Base-by-base conservation (phyloP, 257 asterid species). In the Fraxinus excelsior region DNA sequence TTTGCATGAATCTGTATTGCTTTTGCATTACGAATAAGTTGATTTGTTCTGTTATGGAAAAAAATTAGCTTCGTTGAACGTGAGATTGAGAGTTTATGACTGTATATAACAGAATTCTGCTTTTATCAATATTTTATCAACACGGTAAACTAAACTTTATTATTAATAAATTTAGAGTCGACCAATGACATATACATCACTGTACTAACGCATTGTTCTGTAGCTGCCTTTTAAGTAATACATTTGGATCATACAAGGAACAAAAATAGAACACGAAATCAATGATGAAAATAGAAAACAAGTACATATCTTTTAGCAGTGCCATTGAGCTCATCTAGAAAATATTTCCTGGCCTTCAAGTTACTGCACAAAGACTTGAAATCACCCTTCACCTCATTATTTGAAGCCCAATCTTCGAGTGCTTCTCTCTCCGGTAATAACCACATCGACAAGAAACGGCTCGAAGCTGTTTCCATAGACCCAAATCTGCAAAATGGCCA, bases 391-490 rank as follows among this genome's bases (percentile, higher is more conserved):
- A 87, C 93, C 60, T 82, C 82, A 81, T 90, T 89, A 25, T 65
- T 85, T 1, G 42, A 80, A 0, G 94, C 96, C 99, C 97, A 94
- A 9, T 91, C 96, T 79, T 92, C 96, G 1, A 94, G 94, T 44
- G 90, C 79, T 56, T 87, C 88, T 78, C 77, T 84, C 78, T 94
- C 99, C 12, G 97, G 97, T 67, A 94, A 91, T 37, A 82, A 82
- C 97, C 84, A 92, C 96, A 0, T 90, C 99, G 81, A 94, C 99
- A 10, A 92, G 90, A 76, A 90, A 92, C 6, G 98, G 90, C 84
- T 94, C 97, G 7, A 90, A 92, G 77, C 97, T 94, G 90, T 85
- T 93, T 14, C 99, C 97, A 13, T 88, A n/a, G n/a, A n/a, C n/a
- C n/a, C n/a, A n/a, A n/a, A n/a, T n/a, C n/a, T n/a, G n/a, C n/a